These are phyloP conservation scores for Debaryomyces sp. DNA, from an alignment of 1,139 yeast genomes.

Conservation along the genomic window DNA sequence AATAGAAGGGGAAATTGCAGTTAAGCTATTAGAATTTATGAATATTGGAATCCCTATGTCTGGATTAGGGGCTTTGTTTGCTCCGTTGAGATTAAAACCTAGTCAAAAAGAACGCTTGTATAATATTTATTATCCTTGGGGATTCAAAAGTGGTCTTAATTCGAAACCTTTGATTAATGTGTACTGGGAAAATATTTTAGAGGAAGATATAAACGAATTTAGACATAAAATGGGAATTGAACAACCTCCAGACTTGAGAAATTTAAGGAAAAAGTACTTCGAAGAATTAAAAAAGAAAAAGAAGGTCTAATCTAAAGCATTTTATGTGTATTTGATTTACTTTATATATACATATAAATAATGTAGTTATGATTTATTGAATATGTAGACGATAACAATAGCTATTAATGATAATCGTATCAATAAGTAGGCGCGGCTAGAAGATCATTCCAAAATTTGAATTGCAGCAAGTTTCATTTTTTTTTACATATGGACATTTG, in stretches of 20 bases:
- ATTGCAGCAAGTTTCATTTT: conserved; percentile 2
- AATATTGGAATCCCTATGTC: conserved; percentile 97
- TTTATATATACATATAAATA: neutral
- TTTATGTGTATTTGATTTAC: neutral
- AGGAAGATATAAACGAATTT: conserved; percentile 70
- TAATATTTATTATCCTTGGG: conserved; percentile 87
- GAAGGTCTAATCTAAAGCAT: conserved; percentile 9
- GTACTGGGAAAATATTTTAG: conserved; percentile 88
- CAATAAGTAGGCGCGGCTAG: neutral
- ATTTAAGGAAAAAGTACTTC: conserved; percentile 51
- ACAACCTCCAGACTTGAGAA: conserved; percentile 75
- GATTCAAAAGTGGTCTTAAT: conserved; percentile 69
- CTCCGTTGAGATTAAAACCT: conserved; percentile 70
- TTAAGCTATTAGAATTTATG: conserved; percentile 89
- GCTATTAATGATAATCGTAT: neutral
- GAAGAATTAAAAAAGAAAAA: conserved; percentile 32
- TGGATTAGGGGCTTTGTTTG: conserved; percentile 85
- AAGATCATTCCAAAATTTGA: neutral
- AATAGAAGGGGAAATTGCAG: conserved; percentile 93
- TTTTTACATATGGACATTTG: neutral
- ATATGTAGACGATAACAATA: neutral
- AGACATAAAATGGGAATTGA: conserved; percentile 74
- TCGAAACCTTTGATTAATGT: conserved; percentile 82
- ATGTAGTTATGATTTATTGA: neutral
- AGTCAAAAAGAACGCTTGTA: conserved; percentile 56